A percentile compares a stretch with the other conserved stretches of the same genome.
These are phyloP conservation scores for Clonostachys sp. DNA, from an alignment of 2,329 filamentous ascomycete genomes.

Conservation along the genomic window DNA sequence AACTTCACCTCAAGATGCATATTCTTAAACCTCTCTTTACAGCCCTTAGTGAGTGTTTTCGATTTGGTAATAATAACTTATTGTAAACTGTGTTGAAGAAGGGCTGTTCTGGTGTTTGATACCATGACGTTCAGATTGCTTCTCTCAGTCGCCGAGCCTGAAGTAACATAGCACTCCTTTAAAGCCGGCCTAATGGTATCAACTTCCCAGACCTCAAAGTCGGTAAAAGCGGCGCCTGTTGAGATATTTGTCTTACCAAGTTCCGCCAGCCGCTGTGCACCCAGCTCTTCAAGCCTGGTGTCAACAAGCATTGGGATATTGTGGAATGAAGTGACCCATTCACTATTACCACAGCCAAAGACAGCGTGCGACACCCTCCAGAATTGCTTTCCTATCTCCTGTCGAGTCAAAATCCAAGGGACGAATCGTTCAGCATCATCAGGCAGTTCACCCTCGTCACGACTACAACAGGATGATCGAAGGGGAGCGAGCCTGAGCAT, in stretches of 20 bases:
- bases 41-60: slow-evolving; percentile 39
- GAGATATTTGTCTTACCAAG: slow-evolving; percentile 53
- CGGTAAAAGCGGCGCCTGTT: slow-evolving; percentile 54
- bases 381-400: slow-evolving; percentile 48
- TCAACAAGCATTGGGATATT: slow-evolving; percentile 62
- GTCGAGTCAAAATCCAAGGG: slow-evolving; percentile 55
- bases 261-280: slow-evolving; percentile 25
- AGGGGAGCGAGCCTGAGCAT: slow-evolving; percentile 42
- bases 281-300: slow-evolving; percentile 33
- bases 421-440: slow-evolving; percentile 69
- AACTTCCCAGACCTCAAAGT: slow-evolving; percentile 60
- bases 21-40: slow-evolving; percentile 53
- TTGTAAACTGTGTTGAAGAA: slow-evolving; percentile 53
- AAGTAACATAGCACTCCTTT: slow-evolving; percentile 26
- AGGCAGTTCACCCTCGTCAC: slow-evolving; percentile 69
- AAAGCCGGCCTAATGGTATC: slow-evolving; percentile 37
- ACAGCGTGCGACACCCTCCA: slow-evolving; percentile 58
- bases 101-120: slow-evolving; percentile 44
- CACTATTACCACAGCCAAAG: slow-evolving; percentile 60
- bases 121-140: slow-evolving; percentile 33
- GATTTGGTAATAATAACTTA: slow-evolving; percentile 53
- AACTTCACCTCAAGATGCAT: slow-evolving; percentile 50
- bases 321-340: slow-evolving; percentile 62
- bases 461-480: slow-evolving; percentile 48
- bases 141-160: slow-evolving; percentile 9